A percentile compares a stretch with the other conserved stretches of the same genome.
Conservation (phyloP, 768 basidiomycete species). For the Gloeopeniophorella convolvens region DNA sequence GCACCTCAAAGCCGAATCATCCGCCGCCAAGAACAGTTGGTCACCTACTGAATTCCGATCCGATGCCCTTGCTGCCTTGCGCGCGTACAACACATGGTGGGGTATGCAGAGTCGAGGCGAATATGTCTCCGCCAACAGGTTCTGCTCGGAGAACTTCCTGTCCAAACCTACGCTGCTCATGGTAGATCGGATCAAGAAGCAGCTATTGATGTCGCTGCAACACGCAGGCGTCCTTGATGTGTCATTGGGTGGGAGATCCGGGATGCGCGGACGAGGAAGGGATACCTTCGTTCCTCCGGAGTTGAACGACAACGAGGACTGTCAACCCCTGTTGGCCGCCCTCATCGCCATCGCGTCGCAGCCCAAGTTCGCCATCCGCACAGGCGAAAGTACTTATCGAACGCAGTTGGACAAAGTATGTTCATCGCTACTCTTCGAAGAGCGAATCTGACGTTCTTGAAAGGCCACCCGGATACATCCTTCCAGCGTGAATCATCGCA, state of each 20-base stretch:
- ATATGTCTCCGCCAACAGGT: conserved; percentile 60
- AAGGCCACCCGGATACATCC: conserved; percentile 78
- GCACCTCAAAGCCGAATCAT: conserved; percentile 64
- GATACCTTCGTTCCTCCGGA: conserved; percentile 49
- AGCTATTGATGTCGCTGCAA: conserved; percentile 71
- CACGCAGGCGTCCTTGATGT: conserved; percentile 77
- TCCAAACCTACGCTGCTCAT: conserved; percentile 76
- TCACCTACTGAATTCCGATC: conserved; percentile 74
- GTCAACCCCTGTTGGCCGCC: conserved; percentile 70
- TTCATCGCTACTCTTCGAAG: neutral
- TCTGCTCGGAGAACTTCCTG: conserved; percentile 82
- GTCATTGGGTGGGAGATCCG: conserved; percentile 56
- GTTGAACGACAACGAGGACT: conserved; percentile 67
- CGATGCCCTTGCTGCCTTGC: conserved; percentile 71
- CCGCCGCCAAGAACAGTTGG: conserved; percentile 71
- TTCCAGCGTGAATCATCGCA: conserved; percentile 77
- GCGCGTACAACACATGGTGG: conserved; percentile 82
- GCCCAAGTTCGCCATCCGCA: conserved; percentile 84
- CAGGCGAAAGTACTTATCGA: conserved; percentile 57
- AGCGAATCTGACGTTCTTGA: conserved; percentile 9
- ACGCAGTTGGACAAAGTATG: conserved; percentile 81
- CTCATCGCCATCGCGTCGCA: conserved; percentile 82
- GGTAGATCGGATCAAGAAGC: conserved; percentile 74
- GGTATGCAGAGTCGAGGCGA: conserved; percentile 59
- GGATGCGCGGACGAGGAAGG: conserved; percentile 27